Evolutionary conservation across 306 rosid species (phyloP).

Genomic region (Sindora glabra): DNA sequence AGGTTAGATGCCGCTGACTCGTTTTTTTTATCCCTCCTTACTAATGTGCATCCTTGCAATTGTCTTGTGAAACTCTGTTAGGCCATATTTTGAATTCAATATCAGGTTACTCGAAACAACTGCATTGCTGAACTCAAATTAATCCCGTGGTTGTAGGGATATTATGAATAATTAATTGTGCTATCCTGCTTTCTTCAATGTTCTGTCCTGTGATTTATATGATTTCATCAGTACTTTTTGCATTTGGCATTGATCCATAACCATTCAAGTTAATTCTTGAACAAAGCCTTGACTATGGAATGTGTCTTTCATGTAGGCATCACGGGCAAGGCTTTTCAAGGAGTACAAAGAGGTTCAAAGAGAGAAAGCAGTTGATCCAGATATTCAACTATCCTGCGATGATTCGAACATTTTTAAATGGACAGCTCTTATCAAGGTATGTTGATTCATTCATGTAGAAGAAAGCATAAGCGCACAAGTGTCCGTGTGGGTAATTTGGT

Average conservation of each 20-base stretch:
- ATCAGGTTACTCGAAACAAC: not conserved
- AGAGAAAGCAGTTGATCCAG: slow-evolving; percentile 83
- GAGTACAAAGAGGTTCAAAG: slow-evolving; percentile 97
- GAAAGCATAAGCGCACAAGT: not conserved
- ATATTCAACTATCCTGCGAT: slow-evolving; percentile 79
- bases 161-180: too few relatives aligned
- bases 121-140: too few relatives aligned
- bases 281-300: not conserved
- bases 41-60: not conserved
- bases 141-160: too few relatives aligned
- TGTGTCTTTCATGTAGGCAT: slow-evolving; percentile 47
- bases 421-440: slow-evolving; percentile 90
- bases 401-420: slow-evolving; percentile 90
- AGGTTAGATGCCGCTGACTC: slow-evolving; percentile 34
- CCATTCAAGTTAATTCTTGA: too few relatives aligned
- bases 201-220: too few relatives aligned
- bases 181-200: not conserved
- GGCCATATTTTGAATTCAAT: slow-evolving; percentile 2
- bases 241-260: too few relatives aligned
- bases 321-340: slow-evolving; percentile 90
- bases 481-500: not conserved
- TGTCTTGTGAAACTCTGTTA: not conserved
- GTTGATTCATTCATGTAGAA: too few relatives aligned
- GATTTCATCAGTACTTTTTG: too few relatives aligned
- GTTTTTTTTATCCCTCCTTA: not conserved